A percentile compares a stretch with the other conserved stretches of the same genome.
Conservation (phyloP, 164 flowering plant genomes). For the Nymphaea thermarum region DNA sequence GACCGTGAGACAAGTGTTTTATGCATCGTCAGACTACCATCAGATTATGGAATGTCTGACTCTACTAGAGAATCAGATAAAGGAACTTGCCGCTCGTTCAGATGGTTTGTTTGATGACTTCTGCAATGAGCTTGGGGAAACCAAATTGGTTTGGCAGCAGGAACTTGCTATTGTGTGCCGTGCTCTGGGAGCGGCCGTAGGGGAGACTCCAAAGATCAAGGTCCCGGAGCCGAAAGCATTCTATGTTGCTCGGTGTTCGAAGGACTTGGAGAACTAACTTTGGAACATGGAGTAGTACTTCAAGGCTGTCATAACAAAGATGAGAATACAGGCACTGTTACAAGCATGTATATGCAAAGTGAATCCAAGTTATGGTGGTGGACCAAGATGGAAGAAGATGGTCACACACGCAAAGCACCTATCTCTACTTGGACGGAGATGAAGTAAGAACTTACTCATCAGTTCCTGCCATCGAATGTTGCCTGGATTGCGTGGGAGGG, state of each 20-base stretch:
- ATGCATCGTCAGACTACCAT: background rate
- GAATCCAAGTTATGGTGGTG: constrained; percentile 7
- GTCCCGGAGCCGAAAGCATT: constrained; percentile 7
- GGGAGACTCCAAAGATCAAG: background rate
- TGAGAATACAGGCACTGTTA: background rate
- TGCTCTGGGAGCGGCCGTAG: background rate
- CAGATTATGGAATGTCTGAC: too few relatives aligned
- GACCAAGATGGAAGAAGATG: background rate
- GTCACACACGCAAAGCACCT: background rate
- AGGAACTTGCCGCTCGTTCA: background rate
- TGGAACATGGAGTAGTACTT: constrained; percentile 12
- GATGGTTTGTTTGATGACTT: background rate
- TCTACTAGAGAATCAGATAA: background rate
- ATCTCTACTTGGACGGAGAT: background rate
- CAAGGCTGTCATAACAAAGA: background rate
- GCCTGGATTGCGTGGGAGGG: constrained; percentile 9
- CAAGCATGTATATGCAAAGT: background rate
- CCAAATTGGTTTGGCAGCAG: background rate
- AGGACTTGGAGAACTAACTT: constrained; percentile 9
- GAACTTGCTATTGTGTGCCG: background rate
- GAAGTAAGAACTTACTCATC: constrained; percentile 5
- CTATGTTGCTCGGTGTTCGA: background rate
- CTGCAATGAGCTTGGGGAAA: background rate
- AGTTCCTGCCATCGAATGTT: constrained; percentile 8
- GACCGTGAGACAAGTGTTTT: background rate